Evolutionary conservation across 495 filamentous ascomycete species (phyloP).

Genomic region (Neurospora sp.): DNA sequence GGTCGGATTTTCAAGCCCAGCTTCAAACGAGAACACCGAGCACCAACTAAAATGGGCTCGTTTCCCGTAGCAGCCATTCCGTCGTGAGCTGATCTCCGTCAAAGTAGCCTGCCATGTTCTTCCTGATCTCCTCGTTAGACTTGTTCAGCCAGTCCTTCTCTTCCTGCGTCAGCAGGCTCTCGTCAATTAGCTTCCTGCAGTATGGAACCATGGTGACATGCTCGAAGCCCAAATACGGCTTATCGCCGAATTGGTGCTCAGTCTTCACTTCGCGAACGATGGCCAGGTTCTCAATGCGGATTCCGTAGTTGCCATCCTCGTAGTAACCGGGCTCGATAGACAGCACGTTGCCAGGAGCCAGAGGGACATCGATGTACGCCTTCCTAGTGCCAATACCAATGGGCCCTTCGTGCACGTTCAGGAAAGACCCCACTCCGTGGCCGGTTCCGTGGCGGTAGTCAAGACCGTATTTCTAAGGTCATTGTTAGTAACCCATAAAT

Average conservation of each 20-base stretch:
- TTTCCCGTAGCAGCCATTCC: conserved; percentile 83
- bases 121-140: conserved; percentile 71
- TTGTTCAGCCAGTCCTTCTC: conserved; percentile 84
- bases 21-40: not conserved
- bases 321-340: conserved; percentile 97
- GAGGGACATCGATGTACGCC: conserved; percentile 83
- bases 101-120: conserved; percentile 78
- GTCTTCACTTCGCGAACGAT: conserved; percentile 84
- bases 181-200: conserved; percentile 81
- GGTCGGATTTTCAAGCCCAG: not conserved
- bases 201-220: conserved; percentile 95
- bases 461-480: conserved; percentile 57
- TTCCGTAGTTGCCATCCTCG: conserved; percentile 95
- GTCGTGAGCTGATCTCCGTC: conserved; percentile 55
- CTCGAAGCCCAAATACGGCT: conserved; percentile 90
- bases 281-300: conserved; percentile 92
- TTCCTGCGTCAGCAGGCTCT: conserved; percentile 53
- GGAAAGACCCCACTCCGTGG: conserved; percentile 84
- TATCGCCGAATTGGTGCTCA: conserved; percentile 79
- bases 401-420: conserved; percentile 96
- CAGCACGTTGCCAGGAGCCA: conserved; percentile 85
- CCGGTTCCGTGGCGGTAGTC: conserved; percentile 97
- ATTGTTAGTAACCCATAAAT: conserved; percentile 1
- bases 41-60: conserved; percentile 36
- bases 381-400: conserved; percentile 90